Base-by-base conservation (phyloP, 805 yeast species). In the Clavispora carvajalis region DNA sequence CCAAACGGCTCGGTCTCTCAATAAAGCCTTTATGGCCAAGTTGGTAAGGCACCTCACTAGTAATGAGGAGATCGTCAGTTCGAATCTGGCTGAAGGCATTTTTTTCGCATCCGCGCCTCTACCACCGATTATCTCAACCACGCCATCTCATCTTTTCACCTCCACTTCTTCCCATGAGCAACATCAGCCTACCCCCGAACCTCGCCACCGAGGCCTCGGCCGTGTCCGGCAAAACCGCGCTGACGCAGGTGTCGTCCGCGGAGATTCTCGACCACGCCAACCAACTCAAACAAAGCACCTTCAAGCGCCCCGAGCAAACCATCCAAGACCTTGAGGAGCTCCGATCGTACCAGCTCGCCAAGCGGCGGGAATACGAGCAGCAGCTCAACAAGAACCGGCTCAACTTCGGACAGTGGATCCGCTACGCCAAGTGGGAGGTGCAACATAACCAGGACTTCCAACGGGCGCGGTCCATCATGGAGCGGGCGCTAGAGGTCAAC, bases 351-450 rank as follows among this genome's bases (percentile, higher is more conserved):
- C 96, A 88, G 57, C 72, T 83, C 19, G 67, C 89, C 19, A 87
- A 85, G 51, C 67, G 99, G 45, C 73, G 76, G 24, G 96, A 86
- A 49, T 91, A 71, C 57, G 98, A 93, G 62, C 81, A 81, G 49
- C 95, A 90, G n/a, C 63, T 93, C 39, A 78, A 93, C 51, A 74
- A 93, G 49, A 91, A 91, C 57, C 67, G 95, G 44, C 74, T 83
- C 25, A 89, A 88, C 54, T 71, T 76, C 53, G 83, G 87, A 2
- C 95, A 89, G 57, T 93, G 98, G 96, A 72, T 87, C 57, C 69
- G 96, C 41, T 93, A 91, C 59, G 98, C 96, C 0, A 76, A 75
- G 43, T 87, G 89, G 77, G 99, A 91, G 60, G 59, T 81, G 4
- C 84, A 83, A 5, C 61, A 65, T 44, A 91, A 86, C 51, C 82